phyloP scores from a whole-genome alignment of 2,329 filamentous ascomycete genomes.

The Calonectria multiphialidica region DNA sequence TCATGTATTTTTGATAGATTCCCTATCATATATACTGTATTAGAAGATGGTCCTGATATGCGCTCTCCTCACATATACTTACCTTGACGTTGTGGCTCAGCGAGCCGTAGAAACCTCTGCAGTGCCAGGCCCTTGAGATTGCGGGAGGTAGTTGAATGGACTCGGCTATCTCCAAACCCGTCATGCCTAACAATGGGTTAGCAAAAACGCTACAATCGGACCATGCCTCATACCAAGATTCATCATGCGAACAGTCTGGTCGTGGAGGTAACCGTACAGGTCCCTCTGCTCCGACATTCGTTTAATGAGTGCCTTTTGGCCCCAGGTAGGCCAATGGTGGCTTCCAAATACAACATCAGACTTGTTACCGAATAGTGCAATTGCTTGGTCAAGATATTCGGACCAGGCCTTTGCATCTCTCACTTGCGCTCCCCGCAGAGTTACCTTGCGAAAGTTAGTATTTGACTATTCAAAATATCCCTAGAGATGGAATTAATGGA shows the following conservation, averaged over 20 bases:
- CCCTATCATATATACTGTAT: neutral
- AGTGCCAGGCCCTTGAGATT: conserved; percentile 31
- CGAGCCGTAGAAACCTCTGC: conserved; percentile 52
- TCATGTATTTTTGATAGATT: conserved; percentile 38
- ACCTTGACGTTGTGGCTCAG: conserved; percentile 53
- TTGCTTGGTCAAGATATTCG: conserved; percentile 51
- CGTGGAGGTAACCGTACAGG: conserved; percentile 53
- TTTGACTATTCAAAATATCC: accelerated
- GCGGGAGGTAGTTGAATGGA: conserved; percentile 47
- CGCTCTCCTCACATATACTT: too few relatives aligned
- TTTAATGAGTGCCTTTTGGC: conserved; percentile 36
- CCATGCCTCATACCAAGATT: conserved; percentile 36
- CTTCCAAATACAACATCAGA: conserved; percentile 51
- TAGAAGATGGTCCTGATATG: neutral
- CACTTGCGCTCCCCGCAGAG: conserved; percentile 55
- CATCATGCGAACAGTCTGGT: conserved; percentile 54
- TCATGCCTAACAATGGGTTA: conserved; percentile 43
- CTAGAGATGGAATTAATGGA: too few relatives aligned
- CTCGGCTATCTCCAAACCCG: conserved; percentile 55
- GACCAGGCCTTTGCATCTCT: conserved; percentile 56
- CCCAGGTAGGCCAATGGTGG: conserved; percentile 59
- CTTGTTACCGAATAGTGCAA: conserved; percentile 48
- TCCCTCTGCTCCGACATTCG: conserved; percentile 52
- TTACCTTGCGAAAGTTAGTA: conserved; percentile 34
- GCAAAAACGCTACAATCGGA: neutral